Base-by-base conservation (phyloP, 1,284 basidiomycete genomes). In the Irpex sp. region DNA sequence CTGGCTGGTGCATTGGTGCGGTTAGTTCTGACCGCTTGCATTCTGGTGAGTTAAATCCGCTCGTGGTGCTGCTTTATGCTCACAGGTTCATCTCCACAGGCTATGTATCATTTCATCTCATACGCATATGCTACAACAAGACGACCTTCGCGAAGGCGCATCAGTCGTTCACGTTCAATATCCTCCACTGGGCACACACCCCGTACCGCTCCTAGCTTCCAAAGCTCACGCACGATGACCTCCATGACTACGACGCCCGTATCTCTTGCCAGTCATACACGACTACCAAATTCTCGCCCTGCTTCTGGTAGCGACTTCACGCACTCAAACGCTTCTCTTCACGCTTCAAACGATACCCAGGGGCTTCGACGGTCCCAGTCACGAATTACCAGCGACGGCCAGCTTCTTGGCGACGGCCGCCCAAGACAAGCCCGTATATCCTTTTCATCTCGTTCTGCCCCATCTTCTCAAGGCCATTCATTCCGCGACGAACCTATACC, bases 1-100 rank as follows among this genome's bases (percentile, higher is more conserved):
- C 69, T 87, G 19, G 75, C 75, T 52, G 77, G 85, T 7, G 78
- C 84, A 0, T 67, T 81, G 51, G 64, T 83, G 56, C 82, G 89
- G 38, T 71, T 89, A 34, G 67, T 79, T 9, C 59, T 88, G 21
- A 89, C 87, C 1, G 64, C 77, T 38, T 66, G 74, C 17, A 66
- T 86, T 57, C 70, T 83, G 58, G 88, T 89, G 69, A 72, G 87
- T 78, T 13, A 13, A 15, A 47, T 47, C 40, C 4, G 40, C n/a
- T 13, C n/a, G 5, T 1, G n/a, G 9, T 17, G 54, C 34, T 11
- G 54, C 34, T 36, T 21, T 36, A 48, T 31, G 9, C 59, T 40
- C 58, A 15, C 2, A 15, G 4, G 17, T 55, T 37, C 6, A 26
- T 52, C n/a, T 19, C 64, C 58, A 62, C 68, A 84, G 82, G 63